Conservation (phyloP, 352 stramenopile genomes). For the Phytophthora crassamura region DNA sequence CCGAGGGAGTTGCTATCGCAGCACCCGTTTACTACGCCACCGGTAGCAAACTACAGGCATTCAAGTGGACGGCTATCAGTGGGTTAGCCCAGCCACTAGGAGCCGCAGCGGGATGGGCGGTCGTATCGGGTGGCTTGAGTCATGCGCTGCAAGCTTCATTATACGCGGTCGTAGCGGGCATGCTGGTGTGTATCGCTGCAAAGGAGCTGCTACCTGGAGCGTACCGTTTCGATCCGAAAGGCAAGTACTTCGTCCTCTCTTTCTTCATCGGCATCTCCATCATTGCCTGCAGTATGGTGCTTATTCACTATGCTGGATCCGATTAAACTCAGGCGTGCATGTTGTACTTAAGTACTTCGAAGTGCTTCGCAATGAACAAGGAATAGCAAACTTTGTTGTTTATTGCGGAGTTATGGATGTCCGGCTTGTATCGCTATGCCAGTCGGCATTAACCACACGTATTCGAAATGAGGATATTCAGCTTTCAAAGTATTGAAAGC, state of each 20-base stretch:
- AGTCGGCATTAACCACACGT: no score
- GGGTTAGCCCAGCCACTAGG: slow-evolving; percentile 93
- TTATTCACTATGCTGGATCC: slow-evolving; percentile 80
- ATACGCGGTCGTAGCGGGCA: slow-evolving; percentile 93
- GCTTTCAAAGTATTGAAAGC: no score
- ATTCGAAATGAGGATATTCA: no score
- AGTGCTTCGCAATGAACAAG: no score
- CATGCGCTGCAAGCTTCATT: slow-evolving; percentile 85
- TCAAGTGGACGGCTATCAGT: slow-evolving; percentile 91
- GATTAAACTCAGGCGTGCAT: no score
- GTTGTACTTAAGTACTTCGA: no score
- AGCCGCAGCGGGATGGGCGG: slow-evolving; percentile 74
- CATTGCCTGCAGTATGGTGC: slow-evolving; percentile 89
- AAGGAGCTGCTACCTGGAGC: slow-evolving; percentile 93
- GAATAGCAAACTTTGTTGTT: no score
- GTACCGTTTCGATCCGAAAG: slow-evolving; percentile 88
- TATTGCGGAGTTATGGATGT: no score
- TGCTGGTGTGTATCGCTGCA: slow-evolving; percentile 92
- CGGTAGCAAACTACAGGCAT: slow-evolving; percentile 91
- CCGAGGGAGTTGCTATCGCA: slow-evolving; percentile 95
- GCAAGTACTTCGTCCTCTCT: slow-evolving; percentile 87
- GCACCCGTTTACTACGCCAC: slow-evolving; percentile 97
- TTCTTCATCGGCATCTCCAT: slow-evolving; percentile 89
- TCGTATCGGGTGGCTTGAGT: slow-evolving; percentile 52
- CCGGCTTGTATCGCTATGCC: no score